phyloP scores from a whole-genome alignment of 257 asterid species.

The Apocynum venetum region DNA sequence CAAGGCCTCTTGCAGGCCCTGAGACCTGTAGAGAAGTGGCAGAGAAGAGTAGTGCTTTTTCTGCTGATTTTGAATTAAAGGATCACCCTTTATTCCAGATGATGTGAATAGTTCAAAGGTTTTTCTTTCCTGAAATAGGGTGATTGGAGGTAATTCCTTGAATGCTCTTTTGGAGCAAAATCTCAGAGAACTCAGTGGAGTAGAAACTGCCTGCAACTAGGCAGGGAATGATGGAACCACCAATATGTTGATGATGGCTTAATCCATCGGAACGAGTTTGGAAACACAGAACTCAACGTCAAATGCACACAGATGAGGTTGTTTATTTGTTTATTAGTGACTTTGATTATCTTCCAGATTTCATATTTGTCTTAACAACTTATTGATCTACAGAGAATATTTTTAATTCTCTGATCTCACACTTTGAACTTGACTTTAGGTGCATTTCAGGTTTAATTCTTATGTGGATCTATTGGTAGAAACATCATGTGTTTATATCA shows the following conservation, averaged over 20 bases:
- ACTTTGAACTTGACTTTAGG: neutral
- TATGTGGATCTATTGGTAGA: neutral
- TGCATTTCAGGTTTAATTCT: neutral
- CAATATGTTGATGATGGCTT: slow-evolving; percentile 17
- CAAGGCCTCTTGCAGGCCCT: slow-evolving; percentile 37
- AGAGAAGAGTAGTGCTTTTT: slow-evolving; percentile 32
- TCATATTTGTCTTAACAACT: neutral
- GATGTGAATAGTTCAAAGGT: slow-evolving; percentile 29
- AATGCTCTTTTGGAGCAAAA: slow-evolving; percentile 79
- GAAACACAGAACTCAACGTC: slow-evolving; percentile 29
- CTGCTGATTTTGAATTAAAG: slow-evolving; percentile 40
- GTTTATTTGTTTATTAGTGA: slow-evolving; percentile 28
- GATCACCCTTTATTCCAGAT: slow-evolving; percentile 34
- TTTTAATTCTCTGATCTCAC: neutral
- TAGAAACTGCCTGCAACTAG: slow-evolving; percentile 49
- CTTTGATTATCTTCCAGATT: slow-evolving; percentile 27
- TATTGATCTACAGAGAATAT: neutral
- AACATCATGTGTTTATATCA: neutral
- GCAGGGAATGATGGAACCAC: slow-evolving; percentile 19
- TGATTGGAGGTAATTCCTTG: slow-evolving; percentile 57
- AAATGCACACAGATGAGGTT: slow-evolving; percentile 28
- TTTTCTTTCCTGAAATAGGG: slow-evolving; percentile 34
- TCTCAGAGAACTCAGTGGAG: slow-evolving; percentile 51
- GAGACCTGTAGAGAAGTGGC: slow-evolving; percentile 30
- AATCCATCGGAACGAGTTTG: slow-evolving; percentile 23